Evolutionary conservation across 176 grass and related monocot genomes (phyloP), one percentile per base, ranked within the genome.

Genomic region (Oryza brachyantha): DNA sequence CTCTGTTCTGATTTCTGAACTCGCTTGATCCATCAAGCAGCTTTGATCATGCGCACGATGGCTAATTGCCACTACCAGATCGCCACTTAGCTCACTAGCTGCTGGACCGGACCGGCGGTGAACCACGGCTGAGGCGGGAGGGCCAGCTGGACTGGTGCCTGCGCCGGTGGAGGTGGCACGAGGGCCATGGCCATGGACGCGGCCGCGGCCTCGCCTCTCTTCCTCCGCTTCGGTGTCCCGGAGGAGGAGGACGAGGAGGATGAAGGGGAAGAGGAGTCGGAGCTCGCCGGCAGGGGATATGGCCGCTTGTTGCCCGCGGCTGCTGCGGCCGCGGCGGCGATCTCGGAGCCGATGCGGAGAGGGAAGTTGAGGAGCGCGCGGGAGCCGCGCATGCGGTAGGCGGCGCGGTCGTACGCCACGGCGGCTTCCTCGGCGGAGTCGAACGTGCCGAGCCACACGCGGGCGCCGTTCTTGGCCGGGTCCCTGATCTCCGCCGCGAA

Each of bases 401-500:
- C 93, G 59, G 93, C 90, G 52, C 88, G 85, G 83, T 97, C 93
- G 76, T 97, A 97, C 36, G 93, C 93, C 25, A 77, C 60, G 17
- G 89, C 93, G 75, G 93, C 93, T 42, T 92, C 87, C 87, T 92
- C 93, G 22, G 92, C 92, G 61, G 40, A 84, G 84, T 94, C 88
- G 80, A 86, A 94, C 7, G 92, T 94, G 76, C 92, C 92, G 59
- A 94, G 84, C 93, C 90, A 96, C 61, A 90, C 90, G 81, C 93
- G 88, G 13, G 93, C 93, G 28, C 93, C 93, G 90, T 96, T 90
- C 90, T 63, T 96, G 34, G 92, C 90, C 75, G 92, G 92, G 71
- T 99, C 96, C 36, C 96, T 72, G 59, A 99, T 99, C 83, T 99
- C 96, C 43, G 96, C 92, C 11, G 96, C 96, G 84, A 89, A 99